A percentile compares a stretch with the other conserved stretches of the same genome.
Evolutionary conservation across 495 filamentous ascomycete genomes (phyloP).

Genomic region (Penicillium tannophilum): DNA sequence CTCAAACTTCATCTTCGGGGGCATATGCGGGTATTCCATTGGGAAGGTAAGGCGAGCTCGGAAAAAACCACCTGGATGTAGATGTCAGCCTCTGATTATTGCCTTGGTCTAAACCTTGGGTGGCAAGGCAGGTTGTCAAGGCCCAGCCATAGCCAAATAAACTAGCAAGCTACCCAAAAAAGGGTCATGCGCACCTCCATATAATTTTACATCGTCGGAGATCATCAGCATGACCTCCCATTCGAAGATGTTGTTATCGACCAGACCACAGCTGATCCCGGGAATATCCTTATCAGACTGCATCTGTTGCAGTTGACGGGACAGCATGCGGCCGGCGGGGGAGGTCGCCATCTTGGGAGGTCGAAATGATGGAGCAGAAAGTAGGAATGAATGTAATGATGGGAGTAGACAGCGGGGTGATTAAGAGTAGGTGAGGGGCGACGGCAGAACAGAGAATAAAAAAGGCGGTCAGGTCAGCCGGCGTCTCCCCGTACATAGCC

Average conservation of each 20-base stretch:
- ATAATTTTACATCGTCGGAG: slow-evolving; percentile 91
- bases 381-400: background rate
- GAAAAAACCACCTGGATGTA: slow-evolving; percentile 76
- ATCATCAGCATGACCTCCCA: slow-evolving; percentile 99
- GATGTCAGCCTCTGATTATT: slow-evolving; percentile 2
- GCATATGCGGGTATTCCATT: slow-evolving; percentile 80
- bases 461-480: background rate
- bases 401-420: background rate
- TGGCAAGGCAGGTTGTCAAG: background rate
- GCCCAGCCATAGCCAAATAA: background rate
- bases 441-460: background rate
- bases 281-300: slow-evolving; percentile 88
- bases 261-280: slow-evolving; percentile 89
- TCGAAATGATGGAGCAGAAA: slow-evolving; percentile 1
- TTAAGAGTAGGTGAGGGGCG: background rate
- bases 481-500: too few relatives aligned
- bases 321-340: slow-evolving; percentile 72
- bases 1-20: slow-evolving; percentile 90
- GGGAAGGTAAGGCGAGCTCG: slow-evolving; percentile 79
- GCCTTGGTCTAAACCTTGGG: background rate
- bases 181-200: slow-evolving; percentile 66
- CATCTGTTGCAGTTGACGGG: slow-evolving; percentile 89
- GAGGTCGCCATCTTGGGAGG: slow-evolving; percentile 48
- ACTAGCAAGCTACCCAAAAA: background rate
- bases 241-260: slow-evolving; percentile 90